These are phyloP conservation scores for Mytilinidion resinicola DNA, from an alignment of 495 filamentous ascomycete genomes.

Conservation along the genomic window DNA sequence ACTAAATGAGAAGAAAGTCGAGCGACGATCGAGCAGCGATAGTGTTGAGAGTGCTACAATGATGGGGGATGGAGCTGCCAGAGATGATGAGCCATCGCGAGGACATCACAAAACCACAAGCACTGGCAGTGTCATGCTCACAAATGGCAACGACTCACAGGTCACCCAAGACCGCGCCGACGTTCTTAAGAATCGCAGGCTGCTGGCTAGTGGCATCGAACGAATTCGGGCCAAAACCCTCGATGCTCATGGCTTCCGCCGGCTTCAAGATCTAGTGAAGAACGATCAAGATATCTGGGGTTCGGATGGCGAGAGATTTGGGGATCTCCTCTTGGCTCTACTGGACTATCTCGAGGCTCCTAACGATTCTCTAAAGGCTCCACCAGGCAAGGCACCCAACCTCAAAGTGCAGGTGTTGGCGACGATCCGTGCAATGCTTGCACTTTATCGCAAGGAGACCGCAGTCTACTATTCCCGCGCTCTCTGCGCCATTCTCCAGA, in stretches of 20 bases:
- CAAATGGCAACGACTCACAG: slow-evolving; percentile 22
- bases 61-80: slow-evolving; percentile 12
- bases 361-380: slow-evolving; percentile 27
- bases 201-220: slow-evolving; percentile 71
- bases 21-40: slow-evolving; percentile 27
- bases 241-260: slow-evolving; percentile 83
- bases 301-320: slow-evolving; percentile 52
- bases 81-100: background rate
- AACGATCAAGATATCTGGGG: slow-evolving; percentile 55
- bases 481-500: slow-evolving; percentile 60
- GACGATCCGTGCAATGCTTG: slow-evolving; percentile 71
- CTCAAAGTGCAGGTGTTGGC: slow-evolving; percentile 78
- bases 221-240: slow-evolving; percentile 64
- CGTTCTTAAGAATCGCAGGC: slow-evolving; percentile 39
- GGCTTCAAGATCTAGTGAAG: slow-evolving; percentile 73
- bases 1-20: slow-evolving; percentile 36
- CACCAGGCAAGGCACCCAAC: slow-evolving; percentile 56
- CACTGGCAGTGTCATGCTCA: slow-evolving; percentile 19
- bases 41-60: slow-evolving; percentile 19
- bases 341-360: slow-evolving; percentile 63
- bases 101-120: slow-evolving; percentile 26
- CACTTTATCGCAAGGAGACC: slow-evolving; percentile 58
- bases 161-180: slow-evolving; percentile 42
- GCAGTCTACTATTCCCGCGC: slow-evolving; percentile 57
- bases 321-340: slow-evolving; percentile 64